Evolutionary conservation across 495 filamentous ascomycete genomes (phyloP).

Genomic region (Podospora bellae-mahoneyi): DNA sequence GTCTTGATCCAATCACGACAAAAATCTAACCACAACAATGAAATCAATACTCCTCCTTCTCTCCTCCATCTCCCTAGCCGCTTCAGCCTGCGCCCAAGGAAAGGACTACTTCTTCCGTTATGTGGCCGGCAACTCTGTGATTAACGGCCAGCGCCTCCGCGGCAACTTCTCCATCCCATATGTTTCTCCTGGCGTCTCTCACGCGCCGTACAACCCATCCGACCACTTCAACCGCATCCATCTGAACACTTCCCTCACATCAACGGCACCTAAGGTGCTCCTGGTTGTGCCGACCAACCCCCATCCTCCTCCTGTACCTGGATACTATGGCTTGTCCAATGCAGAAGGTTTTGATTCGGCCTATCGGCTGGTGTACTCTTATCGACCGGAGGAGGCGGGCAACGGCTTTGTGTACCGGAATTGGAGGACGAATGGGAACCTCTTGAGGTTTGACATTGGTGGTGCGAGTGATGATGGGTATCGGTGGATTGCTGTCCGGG

Average conservation of each 20-base stretch:
- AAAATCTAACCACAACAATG: slow-evolving; percentile 12
- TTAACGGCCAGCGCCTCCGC: slow-evolving; percentile 23
- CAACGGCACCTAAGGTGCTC: slow-evolving; percentile 1
- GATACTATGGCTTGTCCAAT: slow-evolving; percentile 24
- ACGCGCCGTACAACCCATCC: slow-evolving; percentile 20
- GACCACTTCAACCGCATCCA: slow-evolving; percentile 24
- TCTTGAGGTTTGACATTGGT: slow-evolving; percentile 16
- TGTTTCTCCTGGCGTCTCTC: slow-evolving; percentile 19
- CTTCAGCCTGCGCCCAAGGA: background rate
- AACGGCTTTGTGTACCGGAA: slow-evolving; percentile 9
- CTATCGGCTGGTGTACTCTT: slow-evolving; percentile 20
- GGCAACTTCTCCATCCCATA: slow-evolving; percentile 17
- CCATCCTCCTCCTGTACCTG: slow-evolving; percentile 29
- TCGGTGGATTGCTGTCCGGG: slow-evolving; percentile 25
- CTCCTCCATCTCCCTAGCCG: slow-evolving; percentile 3
- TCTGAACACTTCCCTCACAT: background rate
- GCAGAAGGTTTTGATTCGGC: slow-evolving; percentile 21
- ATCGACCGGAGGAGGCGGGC: slow-evolving; percentile 15
- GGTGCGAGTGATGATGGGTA: slow-evolving; percentile 3
- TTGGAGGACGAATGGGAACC: slow-evolving; percentile 6
- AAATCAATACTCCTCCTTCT: slow-evolving; percentile 12
- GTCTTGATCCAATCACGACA: slow-evolving; percentile 21
- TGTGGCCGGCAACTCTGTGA: slow-evolving; percentile 17
- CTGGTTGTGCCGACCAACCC: slow-evolving; percentile 25
- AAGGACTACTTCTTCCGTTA: slow-evolving; percentile 25